Percentiles rank a stretch among this genome's conserved stretches.
These are phyloP conservation scores for Kuraishia piskuri DNA, from an alignment of 805 yeast species.

Conservation along the genomic window DNA sequence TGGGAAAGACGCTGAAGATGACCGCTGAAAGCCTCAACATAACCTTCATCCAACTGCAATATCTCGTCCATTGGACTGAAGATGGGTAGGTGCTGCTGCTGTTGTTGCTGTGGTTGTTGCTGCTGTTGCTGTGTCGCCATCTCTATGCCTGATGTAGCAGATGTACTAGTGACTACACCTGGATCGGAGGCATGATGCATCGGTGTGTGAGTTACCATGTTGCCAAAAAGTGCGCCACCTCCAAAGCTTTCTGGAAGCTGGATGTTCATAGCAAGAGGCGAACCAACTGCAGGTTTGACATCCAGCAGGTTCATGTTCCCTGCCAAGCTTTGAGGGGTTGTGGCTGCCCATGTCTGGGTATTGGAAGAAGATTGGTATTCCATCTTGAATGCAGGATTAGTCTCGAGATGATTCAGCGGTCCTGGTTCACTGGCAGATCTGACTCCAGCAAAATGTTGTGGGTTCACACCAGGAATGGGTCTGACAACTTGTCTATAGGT, in stretches of 20 bases:
- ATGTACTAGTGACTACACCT: not conserved
- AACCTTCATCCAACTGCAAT: constrained; percentile 1
- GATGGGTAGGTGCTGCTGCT: constrained; percentile 1
- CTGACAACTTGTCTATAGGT: not conserved
- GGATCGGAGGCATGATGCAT: not conserved
- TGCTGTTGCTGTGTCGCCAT: not conserved
- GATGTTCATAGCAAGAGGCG: not conserved
- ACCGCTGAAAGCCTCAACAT: not conserved
- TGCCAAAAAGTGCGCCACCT: not conserved
- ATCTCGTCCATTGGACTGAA: not conserved
- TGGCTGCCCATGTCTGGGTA: not conserved
- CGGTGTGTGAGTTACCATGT: not conserved
- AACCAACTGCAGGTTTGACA: not conserved
- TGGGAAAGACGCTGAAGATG: not conserved
- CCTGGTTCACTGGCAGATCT: not conserved
- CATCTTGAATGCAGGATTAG: not conserved
- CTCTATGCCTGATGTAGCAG: not conserved
- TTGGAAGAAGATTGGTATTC: not conserved
- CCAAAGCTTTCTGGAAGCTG: not conserved
- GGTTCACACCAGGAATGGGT: not conserved
- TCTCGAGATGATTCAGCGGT: not conserved
- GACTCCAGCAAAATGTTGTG: not conserved
- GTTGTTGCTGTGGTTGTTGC: not conserved
- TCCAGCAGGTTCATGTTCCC: not conserved
- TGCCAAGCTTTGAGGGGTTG: not conserved